phyloP scores from a whole-genome alignment of 306 rosid genomes.

The Glycyrrhiza uralensis region DNA sequence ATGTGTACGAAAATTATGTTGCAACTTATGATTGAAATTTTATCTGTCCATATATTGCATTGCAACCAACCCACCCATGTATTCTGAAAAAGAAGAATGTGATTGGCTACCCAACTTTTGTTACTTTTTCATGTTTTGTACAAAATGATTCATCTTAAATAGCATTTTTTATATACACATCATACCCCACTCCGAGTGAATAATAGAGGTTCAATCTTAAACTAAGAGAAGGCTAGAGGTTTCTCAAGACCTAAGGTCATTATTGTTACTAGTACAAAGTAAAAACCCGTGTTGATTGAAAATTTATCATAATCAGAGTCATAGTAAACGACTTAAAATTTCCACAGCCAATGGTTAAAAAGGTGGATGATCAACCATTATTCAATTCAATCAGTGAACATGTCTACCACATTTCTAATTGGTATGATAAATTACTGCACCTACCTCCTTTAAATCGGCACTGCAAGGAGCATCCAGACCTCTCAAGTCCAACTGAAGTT shows the following conservation, averaged over 20 bases:
- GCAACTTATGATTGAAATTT: no score
- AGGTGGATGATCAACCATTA: neutral
- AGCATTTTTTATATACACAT: neutral
- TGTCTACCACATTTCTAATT: neutral
- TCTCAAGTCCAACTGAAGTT: slow-evolving; percentile 32
- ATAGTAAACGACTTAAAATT: neutral
- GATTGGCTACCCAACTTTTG: no score
- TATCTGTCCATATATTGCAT: no score
- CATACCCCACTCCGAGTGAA: neutral
- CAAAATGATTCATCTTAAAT: no score
- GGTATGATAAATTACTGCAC: neutral
- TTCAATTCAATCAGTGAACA: no score
- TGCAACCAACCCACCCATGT: no score
- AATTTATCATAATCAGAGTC: neutral
- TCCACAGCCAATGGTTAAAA: neutral
- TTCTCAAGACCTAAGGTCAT: neutral
- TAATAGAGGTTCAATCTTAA: neutral
- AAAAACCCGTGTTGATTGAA: no score
- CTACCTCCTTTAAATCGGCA: slow-evolving; percentile 59
- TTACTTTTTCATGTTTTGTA: no score
- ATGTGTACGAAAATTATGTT: no score
- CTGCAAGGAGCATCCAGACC: slow-evolving; percentile 38
- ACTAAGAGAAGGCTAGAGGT: neutral
- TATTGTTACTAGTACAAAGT: neutral
- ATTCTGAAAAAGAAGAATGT: no score